Conservation (phyloP, 306 rosid species). For the Trifolium dubium region DNA sequence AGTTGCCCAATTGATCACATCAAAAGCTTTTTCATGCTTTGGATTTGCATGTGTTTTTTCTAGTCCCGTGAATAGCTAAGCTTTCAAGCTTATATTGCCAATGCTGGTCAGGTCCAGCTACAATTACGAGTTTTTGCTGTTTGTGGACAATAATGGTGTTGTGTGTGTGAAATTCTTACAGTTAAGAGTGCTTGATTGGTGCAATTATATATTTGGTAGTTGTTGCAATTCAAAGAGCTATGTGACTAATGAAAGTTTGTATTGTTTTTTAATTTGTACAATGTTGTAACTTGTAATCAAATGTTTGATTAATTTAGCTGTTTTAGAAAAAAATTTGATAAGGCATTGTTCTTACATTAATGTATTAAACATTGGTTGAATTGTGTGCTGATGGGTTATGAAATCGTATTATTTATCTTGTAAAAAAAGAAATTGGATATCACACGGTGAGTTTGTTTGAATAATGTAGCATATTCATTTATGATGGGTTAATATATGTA, state of each 20-base stretch:
- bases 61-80: constrained; percentile 39
- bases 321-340: neutral
- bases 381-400: neutral
- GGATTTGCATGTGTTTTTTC: constrained; percentile 27
- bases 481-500: neutral
- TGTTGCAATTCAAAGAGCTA: constrained; percentile 20
- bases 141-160: constrained; percentile 20
- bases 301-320: constrained; percentile 8
- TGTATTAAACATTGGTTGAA: neutral
- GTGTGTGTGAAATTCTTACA: constrained; percentile 39
- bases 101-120: constrained; percentile 40
- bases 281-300: constrained; percentile 27
- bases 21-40: constrained; percentile 19
- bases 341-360: neutral
- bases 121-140: neutral
- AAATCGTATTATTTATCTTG: neutral
- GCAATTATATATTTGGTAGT: constrained; percentile 19
- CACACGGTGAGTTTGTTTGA: neutral
- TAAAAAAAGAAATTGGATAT: neutral
- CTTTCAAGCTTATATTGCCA: constrained; percentile 34
- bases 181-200: constrained; percentile 31
- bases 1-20: constrained; percentile 22
- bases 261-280: neutral
- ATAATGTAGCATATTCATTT: neutral
- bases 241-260: constrained; percentile 16